Percentiles rank a stretch among this genome's conserved stretches.
These are phyloP conservation scores for Leccinum variicolor DNA, from an alignment of 768 basidiomycete species.

Conservation along the genomic window DNA sequence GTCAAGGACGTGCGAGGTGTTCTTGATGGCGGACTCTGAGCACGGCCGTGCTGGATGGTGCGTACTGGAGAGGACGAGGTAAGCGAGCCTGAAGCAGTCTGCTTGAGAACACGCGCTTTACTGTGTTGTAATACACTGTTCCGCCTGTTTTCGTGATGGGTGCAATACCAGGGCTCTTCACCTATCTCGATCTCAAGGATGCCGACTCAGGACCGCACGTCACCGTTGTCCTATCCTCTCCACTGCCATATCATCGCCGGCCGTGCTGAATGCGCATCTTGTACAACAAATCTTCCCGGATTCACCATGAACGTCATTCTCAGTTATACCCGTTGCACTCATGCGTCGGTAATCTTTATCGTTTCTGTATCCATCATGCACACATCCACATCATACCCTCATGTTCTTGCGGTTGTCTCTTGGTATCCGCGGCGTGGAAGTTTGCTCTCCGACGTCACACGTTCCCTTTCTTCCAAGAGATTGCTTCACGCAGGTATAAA, in stretches of 20 bases:
- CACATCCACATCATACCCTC: constrained; percentile 27
- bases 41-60: constrained; percentile 17
- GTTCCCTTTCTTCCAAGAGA: constrained; percentile 11
- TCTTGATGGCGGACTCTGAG: constrained; percentile 77
- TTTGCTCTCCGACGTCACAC: constrained; percentile 12
- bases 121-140: constrained; percentile 29
- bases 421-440: constrained; percentile 15
- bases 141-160: constrained; percentile 27
- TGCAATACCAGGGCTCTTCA: constrained; percentile 28
- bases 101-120: constrained; percentile 21
- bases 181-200: constrained; percentile 15
- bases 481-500: constrained; percentile 21
- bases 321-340: constrained; percentile 27
- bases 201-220: neutral
- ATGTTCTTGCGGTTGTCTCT: constrained; percentile 16
- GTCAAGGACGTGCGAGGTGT: constrained; percentile 92
- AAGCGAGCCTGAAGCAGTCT: constrained; percentile 13
- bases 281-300: constrained; percentile 18
- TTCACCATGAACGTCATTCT: constrained; percentile 9
- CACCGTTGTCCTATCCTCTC: constrained; percentile 1
- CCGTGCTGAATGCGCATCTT: constrained; percentile 18
- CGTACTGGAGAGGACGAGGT: constrained; percentile 17
- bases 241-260: constrained; percentile 3
- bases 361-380: constrained; percentile 34
- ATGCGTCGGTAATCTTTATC: constrained; percentile 30